phyloP scores from a whole-genome alignment of 208 protist genomes.

The Leishmania tarentolae region DNA sequence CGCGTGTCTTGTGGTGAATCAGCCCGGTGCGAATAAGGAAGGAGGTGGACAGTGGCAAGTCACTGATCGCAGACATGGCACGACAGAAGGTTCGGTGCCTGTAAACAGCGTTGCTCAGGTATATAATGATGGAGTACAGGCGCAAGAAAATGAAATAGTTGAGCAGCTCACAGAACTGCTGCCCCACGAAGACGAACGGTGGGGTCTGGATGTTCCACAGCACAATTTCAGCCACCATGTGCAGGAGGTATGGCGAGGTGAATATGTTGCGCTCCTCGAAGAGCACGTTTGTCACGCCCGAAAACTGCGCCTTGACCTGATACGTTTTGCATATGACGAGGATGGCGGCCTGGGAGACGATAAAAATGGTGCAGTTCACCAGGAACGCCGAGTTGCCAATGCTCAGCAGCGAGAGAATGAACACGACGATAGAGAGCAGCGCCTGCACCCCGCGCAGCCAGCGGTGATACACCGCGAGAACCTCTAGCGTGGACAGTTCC shows the following conservation, averaged over 20 bases:
- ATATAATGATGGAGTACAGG: slow-evolving; percentile 69
- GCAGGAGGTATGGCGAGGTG: slow-evolving; percentile 69
- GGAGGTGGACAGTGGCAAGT: slow-evolving; percentile 50
- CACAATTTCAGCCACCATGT: slow-evolving; percentile 62
- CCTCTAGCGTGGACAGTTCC: slow-evolving; percentile 57
- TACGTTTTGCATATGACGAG: slow-evolving; percentile 69
- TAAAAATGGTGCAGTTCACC: slow-evolving; percentile 69
- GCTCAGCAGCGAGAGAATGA: slow-evolving; percentile 55
- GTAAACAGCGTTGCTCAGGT: slow-evolving; percentile 72
- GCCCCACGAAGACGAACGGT: slow-evolving; percentile 49
- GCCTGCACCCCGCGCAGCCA: slow-evolving; percentile 77
- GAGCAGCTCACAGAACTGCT: slow-evolving; percentile 54
- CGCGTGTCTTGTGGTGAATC: slow-evolving; percentile 38
- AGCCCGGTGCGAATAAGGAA: slow-evolving; percentile 75
- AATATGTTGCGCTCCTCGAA: slow-evolving; percentile 64
- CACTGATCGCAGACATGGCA: slow-evolving; percentile 58
- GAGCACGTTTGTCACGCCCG: slow-evolving; percentile 61
- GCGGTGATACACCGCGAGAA: slow-evolving; percentile 66
- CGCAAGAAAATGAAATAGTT: slow-evolving; percentile 78
- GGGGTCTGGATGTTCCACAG: slow-evolving; percentile 80
- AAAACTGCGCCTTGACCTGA: slow-evolving; percentile 66
- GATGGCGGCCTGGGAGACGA: slow-evolving; percentile 42
- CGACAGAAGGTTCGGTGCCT: slow-evolving; percentile 72
- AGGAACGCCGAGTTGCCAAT: slow-evolving; percentile 29
- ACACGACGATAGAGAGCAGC: slow-evolving; percentile 58